These are phyloP conservation scores for Neofusicoccum kwambonambiense DNA, from an alignment of 2,329 filamentous ascomycete species.

Conservation along the genomic window DNA sequence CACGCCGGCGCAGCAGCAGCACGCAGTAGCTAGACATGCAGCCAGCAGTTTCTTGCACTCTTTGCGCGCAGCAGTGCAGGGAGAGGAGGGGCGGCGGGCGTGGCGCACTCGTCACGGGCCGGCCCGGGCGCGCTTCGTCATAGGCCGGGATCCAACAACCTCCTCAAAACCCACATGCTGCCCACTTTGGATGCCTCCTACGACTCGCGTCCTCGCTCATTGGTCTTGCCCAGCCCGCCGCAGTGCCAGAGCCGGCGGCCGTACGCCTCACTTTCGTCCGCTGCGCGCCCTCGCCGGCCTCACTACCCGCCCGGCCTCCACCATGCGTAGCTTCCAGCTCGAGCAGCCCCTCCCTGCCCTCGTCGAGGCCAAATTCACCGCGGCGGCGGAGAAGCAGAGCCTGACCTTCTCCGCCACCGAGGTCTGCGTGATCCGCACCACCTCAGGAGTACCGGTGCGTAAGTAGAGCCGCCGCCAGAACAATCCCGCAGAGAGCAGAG, in stretches of 20 bases:
- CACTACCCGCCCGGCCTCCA: conserved; percentile 15
- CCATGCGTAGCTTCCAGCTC: conserved; percentile 32
- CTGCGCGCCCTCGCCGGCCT: conserved; percentile 14
- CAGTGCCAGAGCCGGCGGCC: conserved; percentile 11
- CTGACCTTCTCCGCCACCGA: conserved; percentile 42
- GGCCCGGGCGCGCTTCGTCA: conserved; percentile 12
- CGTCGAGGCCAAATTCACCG: conserved; percentile 37
- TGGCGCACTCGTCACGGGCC: neutral
- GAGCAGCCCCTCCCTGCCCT: conserved; percentile 35
- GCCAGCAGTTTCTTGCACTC: neutral
- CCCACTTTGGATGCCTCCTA: conserved; percentile 14
- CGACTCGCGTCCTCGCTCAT: conserved; percentile 15
- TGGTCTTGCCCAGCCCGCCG: conserved; percentile 9
- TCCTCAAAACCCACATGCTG: conserved; percentile 13
- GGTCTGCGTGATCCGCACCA: conserved; percentile 38
- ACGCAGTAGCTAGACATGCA: neutral
- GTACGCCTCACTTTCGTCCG: conserved; percentile 13
- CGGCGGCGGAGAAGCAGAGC: conserved; percentile 35
- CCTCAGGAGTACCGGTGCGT: conserved; percentile 38
- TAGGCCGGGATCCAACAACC: conserved; percentile 10
- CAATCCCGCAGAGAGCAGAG: conserved; percentile 9
- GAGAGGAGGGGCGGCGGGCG: neutral
- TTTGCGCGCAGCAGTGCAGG: neutral
- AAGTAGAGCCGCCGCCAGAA: conserved; percentile 14
- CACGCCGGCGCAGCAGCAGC: neutral